Conservation (phyloP, 768 basidiomycete species). For the Lanmaoa pseudosensibilis region DNA sequence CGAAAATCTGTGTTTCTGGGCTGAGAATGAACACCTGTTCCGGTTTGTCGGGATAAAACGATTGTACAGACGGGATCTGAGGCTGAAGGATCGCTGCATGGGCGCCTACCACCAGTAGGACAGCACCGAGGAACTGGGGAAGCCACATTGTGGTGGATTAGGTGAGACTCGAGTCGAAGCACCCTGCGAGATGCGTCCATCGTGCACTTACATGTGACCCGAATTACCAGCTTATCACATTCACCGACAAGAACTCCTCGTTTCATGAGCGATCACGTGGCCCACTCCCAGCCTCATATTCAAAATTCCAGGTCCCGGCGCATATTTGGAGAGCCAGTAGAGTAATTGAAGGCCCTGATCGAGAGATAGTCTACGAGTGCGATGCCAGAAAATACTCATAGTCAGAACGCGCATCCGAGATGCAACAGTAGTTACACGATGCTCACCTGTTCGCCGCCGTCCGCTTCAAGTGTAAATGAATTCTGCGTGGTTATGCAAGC, state of each 20-base stretch:
- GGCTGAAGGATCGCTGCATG: conserved; percentile 16
- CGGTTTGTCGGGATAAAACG: conserved; percentile 26
- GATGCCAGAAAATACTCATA: too few relatives aligned
- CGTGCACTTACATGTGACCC: background rate
- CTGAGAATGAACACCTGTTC: conserved; percentile 32
- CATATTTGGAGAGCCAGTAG: too few relatives aligned
- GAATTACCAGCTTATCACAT: background rate
- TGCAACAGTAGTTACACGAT: background rate
- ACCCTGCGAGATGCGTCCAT: background rate
- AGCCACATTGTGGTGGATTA: background rate
- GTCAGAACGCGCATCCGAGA: background rate
- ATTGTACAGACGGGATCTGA: conserved; percentile 41
- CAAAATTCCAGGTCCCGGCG: too few relatives aligned
- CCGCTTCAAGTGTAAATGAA: background rate
- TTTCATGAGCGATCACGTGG: background rate
- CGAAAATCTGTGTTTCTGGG: conserved; percentile 34
- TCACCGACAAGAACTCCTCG: too few relatives aligned
- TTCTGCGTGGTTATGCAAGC: background rate
- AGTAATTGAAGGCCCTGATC: background rate
- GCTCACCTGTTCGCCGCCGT: background rate
- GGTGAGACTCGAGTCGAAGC: background rate
- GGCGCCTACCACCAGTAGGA: background rate
- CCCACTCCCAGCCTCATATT: background rate
- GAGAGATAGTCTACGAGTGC: background rate
- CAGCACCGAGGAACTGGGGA: background rate